Evolutionary conservation across 306 rosid genomes (phyloP).

Genomic region (Inga oerstediana): DNA sequence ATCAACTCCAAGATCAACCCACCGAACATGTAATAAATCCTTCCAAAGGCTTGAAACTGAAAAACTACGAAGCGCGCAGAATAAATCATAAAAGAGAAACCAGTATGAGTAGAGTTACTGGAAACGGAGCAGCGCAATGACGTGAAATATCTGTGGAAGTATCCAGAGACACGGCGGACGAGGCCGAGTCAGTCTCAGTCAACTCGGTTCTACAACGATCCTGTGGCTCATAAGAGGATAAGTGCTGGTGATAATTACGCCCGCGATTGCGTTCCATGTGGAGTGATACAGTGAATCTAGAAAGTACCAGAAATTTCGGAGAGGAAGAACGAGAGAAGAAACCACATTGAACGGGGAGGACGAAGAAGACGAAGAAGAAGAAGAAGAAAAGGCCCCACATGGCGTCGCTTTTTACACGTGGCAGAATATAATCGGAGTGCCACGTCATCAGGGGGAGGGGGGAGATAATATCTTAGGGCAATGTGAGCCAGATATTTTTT

Average conservation of each 20-base stretch:
- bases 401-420: constrained; percentile 95
- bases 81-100: neutral
- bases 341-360: neutral
- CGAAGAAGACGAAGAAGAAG: neutral
- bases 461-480: constrained; percentile 61
- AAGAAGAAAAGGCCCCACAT: constrained; percentile 52
- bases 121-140: constrained; percentile 24
- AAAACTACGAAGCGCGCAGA: neutral
- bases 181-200: constrained; percentile 4
- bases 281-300: neutral
- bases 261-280: neutral
- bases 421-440: constrained; percentile 33
- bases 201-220: neutral
- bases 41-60: neutral
- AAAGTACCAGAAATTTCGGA: neutral
- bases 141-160: neutral
- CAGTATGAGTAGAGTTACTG: neutral
- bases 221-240: neutral
- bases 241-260: neutral
- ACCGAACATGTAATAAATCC: neutral
- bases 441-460: constrained; percentile 46
- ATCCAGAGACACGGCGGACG: neutral
- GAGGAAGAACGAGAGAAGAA: neutral
- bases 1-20: neutral
- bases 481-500: constrained; percentile 75